These are phyloP conservation scores for Cercospora beticola DNA, from an alignment of 2,329 filamentous ascomycete species.

Conservation along the genomic window DNA sequence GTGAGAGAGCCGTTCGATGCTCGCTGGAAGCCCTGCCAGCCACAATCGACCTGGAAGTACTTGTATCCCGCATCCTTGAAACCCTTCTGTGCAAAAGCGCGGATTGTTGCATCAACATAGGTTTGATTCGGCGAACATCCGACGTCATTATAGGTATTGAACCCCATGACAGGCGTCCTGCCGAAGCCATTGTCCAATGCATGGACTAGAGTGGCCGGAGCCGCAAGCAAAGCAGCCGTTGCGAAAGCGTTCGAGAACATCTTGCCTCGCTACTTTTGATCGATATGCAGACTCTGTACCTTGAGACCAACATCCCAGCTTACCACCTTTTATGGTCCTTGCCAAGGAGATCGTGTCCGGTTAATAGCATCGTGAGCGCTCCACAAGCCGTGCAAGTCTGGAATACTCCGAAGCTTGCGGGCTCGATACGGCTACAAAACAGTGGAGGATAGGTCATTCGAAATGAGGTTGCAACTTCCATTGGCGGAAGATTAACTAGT, in stretches of 20 bases:
- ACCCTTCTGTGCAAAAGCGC: slow-evolving; percentile 21
- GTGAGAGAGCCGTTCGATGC: slow-evolving; percentile 49
- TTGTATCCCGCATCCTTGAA: slow-evolving; percentile 49
- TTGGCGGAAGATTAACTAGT: slow-evolving; percentile 9
- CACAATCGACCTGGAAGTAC: slow-evolving; percentile 59
- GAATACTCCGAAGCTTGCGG: neutral
- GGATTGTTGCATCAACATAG: slow-evolving; percentile 25
- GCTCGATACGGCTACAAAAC: neutral
- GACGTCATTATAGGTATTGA: slow-evolving; percentile 33
- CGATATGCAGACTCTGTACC: neutral
- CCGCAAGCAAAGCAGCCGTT: slow-evolving; percentile 2
- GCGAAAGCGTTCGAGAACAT: slow-evolving; percentile 8
- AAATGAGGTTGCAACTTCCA: neutral
- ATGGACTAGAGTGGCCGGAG: slow-evolving; percentile 7
- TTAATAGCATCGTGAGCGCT: neutral
- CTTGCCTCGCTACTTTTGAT: neutral
- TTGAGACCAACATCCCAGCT: neutral
- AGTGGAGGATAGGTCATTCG: neutral
- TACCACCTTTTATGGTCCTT: neutral
- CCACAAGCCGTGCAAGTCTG: neutral
- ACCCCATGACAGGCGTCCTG: slow-evolving; percentile 31
- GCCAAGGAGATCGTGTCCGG: neutral
- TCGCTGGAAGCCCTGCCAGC: slow-evolving; percentile 50
- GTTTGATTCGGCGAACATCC: slow-evolving; percentile 28
- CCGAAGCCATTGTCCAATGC: slow-evolving; percentile 34